Percentiles rank a stretch among this genome's conserved stretches.
These are phyloP conservation scores for Trametes meyenii DNA, from an alignment of 768 basidiomycete genomes.

Conservation along the genomic window DNA sequence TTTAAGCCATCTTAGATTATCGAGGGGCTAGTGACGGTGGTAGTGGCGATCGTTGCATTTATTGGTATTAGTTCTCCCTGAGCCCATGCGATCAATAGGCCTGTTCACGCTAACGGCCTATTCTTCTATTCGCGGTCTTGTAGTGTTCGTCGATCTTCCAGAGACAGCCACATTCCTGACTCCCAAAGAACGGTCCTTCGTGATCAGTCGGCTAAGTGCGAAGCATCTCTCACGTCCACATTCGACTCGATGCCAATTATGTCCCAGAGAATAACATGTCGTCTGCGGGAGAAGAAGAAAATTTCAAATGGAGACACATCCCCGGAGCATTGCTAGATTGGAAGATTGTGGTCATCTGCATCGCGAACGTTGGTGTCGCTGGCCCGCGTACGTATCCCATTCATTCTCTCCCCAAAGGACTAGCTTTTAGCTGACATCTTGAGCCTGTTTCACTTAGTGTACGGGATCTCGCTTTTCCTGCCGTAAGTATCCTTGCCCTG, in stretches of 20 bases:
- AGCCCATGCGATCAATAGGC: background rate
- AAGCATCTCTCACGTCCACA: background rate
- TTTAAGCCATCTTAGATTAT: constrained; percentile 47
- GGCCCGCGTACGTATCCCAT: constrained; percentile 51
- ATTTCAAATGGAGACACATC: constrained; percentile 55
- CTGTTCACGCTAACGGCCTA: background rate
- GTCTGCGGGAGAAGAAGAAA: constrained; percentile 61
- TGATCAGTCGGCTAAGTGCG: constrained; percentile 59
- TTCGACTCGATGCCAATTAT: background rate
- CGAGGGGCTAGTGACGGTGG: constrained; percentile 64
- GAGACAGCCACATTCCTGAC: constrained; percentile 60
- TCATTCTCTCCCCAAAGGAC: background rate
- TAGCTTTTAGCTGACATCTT: too few relatives aligned
- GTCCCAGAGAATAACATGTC: constrained; percentile 53
- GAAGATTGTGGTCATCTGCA: constrained; percentile 63
- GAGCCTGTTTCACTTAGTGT: constrained; percentile 46
- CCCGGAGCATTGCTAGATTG: constrained; percentile 60
- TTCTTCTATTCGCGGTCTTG: too few relatives aligned
- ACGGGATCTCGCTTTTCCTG: constrained; percentile 68
- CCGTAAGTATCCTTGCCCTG: constrained; percentile 47
- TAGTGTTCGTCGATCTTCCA: constrained; percentile 66
- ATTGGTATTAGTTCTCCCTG: constrained; percentile 38
- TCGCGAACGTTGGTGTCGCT: constrained; percentile 59
- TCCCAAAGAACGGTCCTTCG: constrained; percentile 55
- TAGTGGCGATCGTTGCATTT: constrained; percentile 56